Evolutionary conservation across 2,329 filamentous ascomycete genomes (phyloP).

Genomic region (Hypoxylon sp.): DNA sequence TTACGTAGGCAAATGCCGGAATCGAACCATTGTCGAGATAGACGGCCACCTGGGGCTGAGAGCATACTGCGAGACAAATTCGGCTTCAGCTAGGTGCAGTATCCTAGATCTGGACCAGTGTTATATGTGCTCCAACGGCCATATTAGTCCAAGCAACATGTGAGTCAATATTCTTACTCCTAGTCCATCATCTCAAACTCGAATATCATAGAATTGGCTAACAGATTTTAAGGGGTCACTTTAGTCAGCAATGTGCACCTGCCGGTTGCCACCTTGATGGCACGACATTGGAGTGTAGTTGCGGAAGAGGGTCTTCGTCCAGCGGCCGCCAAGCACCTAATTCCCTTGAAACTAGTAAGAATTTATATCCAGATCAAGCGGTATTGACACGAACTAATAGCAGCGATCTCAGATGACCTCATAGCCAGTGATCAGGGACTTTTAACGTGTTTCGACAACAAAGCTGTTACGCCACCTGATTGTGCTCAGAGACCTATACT

Average conservation of each 20-base stretch:
- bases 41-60: not conserved
- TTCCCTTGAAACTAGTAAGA: not conserved
- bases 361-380: not conserved
- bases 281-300: not conserved
- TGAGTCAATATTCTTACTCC: not conserved
- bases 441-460: slow-evolving; percentile 15
- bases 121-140: not conserved
- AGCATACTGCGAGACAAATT: slow-evolving; percentile 5
- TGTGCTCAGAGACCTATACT: slow-evolving; percentile 5
- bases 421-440: slow-evolving; percentile 14
- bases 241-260: not conserved
- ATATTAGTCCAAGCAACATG: not conserved
- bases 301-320: not conserved
- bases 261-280: not conserved
- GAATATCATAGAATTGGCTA: not conserved
- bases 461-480: slow-evolving; percentile 6
- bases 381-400: not conserved
- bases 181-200: not conserved
- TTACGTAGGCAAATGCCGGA: slow-evolving; percentile 4
- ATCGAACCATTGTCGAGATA: not conserved
- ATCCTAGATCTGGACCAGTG: slow-evolving; percentile 18
- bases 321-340: not conserved
- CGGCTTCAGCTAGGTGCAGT: slow-evolving; percentile 3
- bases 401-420: slow-evolving; percentile 10
- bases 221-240: not conserved